Evolutionary conservation across 2,329 filamentous ascomycete genomes (phyloP).

Genomic region (Fusarium ramigenum): DNA sequence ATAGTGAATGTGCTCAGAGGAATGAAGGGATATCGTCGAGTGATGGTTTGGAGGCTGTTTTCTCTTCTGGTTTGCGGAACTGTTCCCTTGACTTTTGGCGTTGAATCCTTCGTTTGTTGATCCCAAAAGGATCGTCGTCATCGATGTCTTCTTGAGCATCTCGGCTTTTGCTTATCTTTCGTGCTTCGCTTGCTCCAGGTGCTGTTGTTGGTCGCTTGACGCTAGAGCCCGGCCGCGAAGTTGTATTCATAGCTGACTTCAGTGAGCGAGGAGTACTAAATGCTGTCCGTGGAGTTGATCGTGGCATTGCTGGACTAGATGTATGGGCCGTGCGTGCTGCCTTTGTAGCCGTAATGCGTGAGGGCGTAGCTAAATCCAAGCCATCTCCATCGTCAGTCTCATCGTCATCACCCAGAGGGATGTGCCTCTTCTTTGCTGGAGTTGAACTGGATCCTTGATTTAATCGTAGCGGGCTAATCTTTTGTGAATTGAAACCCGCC

Average conservation of each 20-base stretch:
- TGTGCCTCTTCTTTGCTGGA: slow-evolving; percentile 25
- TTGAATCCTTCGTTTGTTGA: slow-evolving; percentile 44
- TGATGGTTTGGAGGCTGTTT: slow-evolving; percentile 17
- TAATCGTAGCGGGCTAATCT: slow-evolving; percentile 23
- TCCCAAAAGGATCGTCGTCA: slow-evolving; percentile 49
- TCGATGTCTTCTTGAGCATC: slow-evolving; percentile 37
- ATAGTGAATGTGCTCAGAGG: slow-evolving; percentile 37
- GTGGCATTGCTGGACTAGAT: slow-evolving; percentile 18
- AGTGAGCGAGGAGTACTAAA: slow-evolving; percentile 23
- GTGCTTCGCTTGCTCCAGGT: not conserved
- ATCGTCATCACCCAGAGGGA: slow-evolving; percentile 20
- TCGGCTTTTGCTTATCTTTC: not conserved
- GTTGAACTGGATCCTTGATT: not conserved
- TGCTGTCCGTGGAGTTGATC: slow-evolving; percentile 15
- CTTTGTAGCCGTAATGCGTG: slow-evolving; percentile 11
- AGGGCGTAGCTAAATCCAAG: slow-evolving; percentile 28
- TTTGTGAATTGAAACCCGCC: slow-evolving; percentile 39
- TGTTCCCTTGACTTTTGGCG: slow-evolving; percentile 47
- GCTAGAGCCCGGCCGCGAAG: not conserved
- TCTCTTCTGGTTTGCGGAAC: slow-evolving; percentile 32
- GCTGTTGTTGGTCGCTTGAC: slow-evolving; percentile 5
- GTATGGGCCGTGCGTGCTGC: not conserved
- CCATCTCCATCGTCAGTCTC: slow-evolving; percentile 28
- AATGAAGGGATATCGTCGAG: slow-evolving; percentile 52
- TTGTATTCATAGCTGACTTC: slow-evolving; percentile 7